Evolutionary conservation across 1,284 basidiomycete genomes (phyloP).

Genomic region (Ceratobasidium sp.): DNA sequence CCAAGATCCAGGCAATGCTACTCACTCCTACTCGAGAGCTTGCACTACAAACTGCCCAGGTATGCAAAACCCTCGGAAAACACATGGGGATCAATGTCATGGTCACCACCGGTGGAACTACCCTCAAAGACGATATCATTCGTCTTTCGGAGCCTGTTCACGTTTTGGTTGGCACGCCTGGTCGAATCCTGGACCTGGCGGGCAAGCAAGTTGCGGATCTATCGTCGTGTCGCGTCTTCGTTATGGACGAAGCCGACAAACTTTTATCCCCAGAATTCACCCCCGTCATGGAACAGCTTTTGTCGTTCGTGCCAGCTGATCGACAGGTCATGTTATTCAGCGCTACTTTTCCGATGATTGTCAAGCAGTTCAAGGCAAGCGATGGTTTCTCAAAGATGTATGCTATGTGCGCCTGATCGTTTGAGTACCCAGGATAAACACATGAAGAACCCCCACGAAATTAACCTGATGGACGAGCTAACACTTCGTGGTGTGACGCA

Average conservation of each 20-base stretch:
- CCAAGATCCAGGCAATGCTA: conserved; percentile 93
- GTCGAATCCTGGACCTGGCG: conserved; percentile 92
- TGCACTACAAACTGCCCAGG: conserved; percentile 94
- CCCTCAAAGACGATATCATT: conserved; percentile 96
- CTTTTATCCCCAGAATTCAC: conserved; percentile 97
- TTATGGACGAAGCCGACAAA: conserved; percentile 99
- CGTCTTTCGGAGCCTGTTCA: conserved; percentile 90
- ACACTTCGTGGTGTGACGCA: conserved; percentile 98
- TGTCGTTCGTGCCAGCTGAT: conserved; percentile 82
- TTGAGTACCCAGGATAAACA: conserved; percentile 79
- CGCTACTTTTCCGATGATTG: conserved; percentile 98
- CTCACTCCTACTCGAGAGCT: conserved; percentile 96
- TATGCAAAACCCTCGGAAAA: conserved; percentile 96
- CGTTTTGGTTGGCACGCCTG: conserved; percentile 96
- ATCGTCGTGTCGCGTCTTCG: conserved; percentile 92
- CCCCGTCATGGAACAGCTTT: conserved; percentile 96
- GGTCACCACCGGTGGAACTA: conserved; percentile 99
- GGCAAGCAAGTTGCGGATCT: conserved; percentile 95
- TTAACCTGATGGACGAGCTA: conserved; percentile 99
- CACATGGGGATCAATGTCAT: conserved; percentile 96
- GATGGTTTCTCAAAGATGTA: conserved; percentile 19
- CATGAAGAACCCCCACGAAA: conserved; percentile 96
- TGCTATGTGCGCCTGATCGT: conserved; percentile 11
- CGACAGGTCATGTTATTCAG: conserved; percentile 99
- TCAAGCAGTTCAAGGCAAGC: conserved; percentile 95